Conservation (phyloP, 1,139 yeast genomes). For the Pichia sp. region DNA sequence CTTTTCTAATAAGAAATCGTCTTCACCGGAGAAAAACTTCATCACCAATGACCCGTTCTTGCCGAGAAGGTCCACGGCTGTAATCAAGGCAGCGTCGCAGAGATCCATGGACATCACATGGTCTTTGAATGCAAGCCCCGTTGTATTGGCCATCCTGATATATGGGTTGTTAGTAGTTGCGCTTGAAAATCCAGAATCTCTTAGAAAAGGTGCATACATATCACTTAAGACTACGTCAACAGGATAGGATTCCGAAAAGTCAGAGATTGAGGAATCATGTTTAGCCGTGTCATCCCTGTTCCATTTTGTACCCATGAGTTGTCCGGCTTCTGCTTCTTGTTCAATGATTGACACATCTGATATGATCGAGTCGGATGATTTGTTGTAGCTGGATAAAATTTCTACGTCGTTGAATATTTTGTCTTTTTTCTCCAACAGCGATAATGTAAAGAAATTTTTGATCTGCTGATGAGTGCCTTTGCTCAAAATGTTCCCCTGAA, state of each 20-base stretch:
- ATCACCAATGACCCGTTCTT: slow-evolving; percentile 72
- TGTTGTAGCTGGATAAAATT: slow-evolving; percentile 12
- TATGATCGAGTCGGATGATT: slow-evolving; percentile 10
- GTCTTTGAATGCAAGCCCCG: slow-evolving; percentile 60
- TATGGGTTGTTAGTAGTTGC: slow-evolving; percentile 77
- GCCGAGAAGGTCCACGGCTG: slow-evolving; percentile 64
- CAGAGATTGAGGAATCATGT: background rate
- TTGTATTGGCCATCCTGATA: slow-evolving; percentile 69
- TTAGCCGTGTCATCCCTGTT: background rate
- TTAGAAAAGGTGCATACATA: slow-evolving; percentile 75
- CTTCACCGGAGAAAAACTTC: slow-evolving; percentile 68
- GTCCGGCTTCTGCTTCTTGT: slow-evolving; percentile 11
- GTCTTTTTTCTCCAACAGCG: slow-evolving; percentile 25
- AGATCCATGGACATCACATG: slow-evolving; percentile 68
- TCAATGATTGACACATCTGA: slow-evolving; percentile 16
- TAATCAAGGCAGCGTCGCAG: slow-evolving; percentile 84
- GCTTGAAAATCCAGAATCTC: slow-evolving; percentile 59
- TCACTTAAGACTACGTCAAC: slow-evolving; percentile 80
- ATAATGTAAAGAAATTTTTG: slow-evolving; percentile 48
- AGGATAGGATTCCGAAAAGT: slow-evolving; percentile 31
- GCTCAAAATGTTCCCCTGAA: slow-evolving; percentile 84
- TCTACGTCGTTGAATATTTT: slow-evolving; percentile 15
- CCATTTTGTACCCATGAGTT: slow-evolving; percentile 8
- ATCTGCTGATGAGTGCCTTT: slow-evolving; percentile 61
- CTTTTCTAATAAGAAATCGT: slow-evolving; percentile 54